Conservation (phyloP, 805 yeast species). For the Wickerhamiella sergipiensis region DNA sequence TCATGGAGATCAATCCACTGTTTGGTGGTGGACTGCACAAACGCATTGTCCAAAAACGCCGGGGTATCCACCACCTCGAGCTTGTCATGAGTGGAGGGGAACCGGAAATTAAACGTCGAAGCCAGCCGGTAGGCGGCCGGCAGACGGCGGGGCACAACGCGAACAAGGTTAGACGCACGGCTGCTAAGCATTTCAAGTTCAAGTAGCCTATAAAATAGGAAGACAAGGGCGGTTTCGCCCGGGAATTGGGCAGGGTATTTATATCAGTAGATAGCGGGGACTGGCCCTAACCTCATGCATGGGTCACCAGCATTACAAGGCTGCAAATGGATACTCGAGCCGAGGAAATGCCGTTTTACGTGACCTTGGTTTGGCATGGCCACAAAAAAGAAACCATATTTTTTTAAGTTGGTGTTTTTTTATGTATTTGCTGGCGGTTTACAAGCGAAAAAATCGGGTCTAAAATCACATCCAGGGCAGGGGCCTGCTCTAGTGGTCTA, state of each 20-base stretch:
- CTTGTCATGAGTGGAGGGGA: constrained; percentile 22
- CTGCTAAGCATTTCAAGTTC: background rate
- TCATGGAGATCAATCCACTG: constrained; percentile 60
- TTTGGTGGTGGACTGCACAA: constrained; percentile 35
- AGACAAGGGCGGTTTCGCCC: background rate
- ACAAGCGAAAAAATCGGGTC: background rate
- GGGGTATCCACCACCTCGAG: constrained; percentile 25
- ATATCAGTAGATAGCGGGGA: background rate
- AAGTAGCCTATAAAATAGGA: background rate
- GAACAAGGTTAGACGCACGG: background rate
- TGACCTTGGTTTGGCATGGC: background rate
- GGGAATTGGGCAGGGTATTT: background rate
- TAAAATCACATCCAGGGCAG: background rate
- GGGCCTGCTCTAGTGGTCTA: background rate
- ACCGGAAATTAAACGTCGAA: constrained; percentile 10
- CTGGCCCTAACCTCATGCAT: background rate
- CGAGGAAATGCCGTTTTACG: background rate
- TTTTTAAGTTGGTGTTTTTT: no score
- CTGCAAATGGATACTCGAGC: background rate
- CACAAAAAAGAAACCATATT: background rate
- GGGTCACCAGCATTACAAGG: background rate
- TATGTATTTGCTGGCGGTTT: background rate
- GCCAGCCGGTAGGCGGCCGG: background rate
- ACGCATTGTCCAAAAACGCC: constrained; percentile 33
- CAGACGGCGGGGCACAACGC: background rate